Evolutionary conservation across 768 basidiomycete species (phyloP).

Genomic region (Phaeotremella skinneri): DNA sequence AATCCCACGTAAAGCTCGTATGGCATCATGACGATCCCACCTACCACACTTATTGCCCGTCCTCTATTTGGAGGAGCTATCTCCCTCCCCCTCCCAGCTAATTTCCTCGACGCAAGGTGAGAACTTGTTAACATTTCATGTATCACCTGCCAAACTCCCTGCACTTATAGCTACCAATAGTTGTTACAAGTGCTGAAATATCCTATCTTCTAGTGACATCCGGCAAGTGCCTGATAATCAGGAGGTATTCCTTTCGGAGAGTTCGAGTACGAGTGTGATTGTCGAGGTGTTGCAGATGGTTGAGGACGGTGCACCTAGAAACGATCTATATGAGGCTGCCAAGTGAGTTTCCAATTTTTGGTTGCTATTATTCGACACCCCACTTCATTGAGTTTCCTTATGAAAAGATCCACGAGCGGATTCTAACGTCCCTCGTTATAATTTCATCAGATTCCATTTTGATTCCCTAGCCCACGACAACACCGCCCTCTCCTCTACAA

Average conservation of each 20-base stretch:
- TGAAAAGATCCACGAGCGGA: too few relatives aligned
- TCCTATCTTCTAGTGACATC: constrained; percentile 54
- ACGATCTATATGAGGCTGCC: constrained; percentile 62
- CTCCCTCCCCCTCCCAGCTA: constrained; percentile 58
- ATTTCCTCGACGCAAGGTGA: constrained; percentile 82
- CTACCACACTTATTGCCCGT: constrained; percentile 34
- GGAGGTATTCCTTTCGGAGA: constrained; percentile 78
- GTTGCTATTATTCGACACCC: constrained; percentile 7
- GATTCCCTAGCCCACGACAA: constrained; percentile 89
- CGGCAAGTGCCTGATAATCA: constrained; percentile 93
- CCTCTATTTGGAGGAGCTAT: constrained; percentile 88
- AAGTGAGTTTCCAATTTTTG: constrained; percentile 57
- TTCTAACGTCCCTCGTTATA: not conserved
- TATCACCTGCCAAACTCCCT: constrained; percentile 6
- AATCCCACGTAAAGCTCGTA: too few relatives aligned
- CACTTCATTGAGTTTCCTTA: constrained; percentile 3
- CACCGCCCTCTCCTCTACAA: constrained; percentile 59
- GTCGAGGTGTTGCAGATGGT: constrained; percentile 81
- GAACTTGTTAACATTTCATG: constrained; percentile 41
- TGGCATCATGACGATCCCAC: constrained; percentile 18
- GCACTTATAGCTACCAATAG: not conserved
- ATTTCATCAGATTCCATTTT: constrained; percentile 76
- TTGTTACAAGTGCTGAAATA: not conserved
- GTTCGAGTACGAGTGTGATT: constrained; percentile 70
- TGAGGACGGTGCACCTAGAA: constrained; percentile 53